Evolutionary conservation across 768 basidiomycete genomes (phyloP).

Genomic region (Sarcomyxa edulis): DNA sequence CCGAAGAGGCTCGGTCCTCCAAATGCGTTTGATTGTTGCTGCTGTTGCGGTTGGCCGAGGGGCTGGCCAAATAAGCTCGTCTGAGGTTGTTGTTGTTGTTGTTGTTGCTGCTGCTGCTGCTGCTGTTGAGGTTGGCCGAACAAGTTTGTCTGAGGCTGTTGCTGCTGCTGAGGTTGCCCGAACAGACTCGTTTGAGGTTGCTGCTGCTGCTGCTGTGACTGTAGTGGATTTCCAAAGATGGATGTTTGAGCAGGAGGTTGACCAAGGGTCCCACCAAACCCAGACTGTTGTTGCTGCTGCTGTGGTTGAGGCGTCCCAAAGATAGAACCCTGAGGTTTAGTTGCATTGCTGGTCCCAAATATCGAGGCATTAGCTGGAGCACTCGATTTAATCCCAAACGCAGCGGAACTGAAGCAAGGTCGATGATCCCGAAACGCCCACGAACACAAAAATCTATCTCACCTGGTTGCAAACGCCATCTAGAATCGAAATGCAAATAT

Average conservation of each 20-base stretch:
- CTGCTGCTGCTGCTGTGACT: constrained; percentile 8
- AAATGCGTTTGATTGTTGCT: constrained; percentile 19
- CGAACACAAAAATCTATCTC: too few species aligned
- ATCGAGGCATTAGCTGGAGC: constrained; percentile 16
- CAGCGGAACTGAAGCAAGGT: constrained; percentile 22
- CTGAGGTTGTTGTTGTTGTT: constrained; percentile 16
- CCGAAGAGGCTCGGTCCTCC: constrained; percentile 11
- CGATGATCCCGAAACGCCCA: too few species aligned
- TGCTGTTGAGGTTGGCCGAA: constrained; percentile 20
- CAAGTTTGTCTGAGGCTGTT: constrained; percentile 12
- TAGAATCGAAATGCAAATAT: too few species aligned
- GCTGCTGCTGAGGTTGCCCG: constrained; percentile 15
- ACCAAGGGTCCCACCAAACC: constrained; percentile 5
- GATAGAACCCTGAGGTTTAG: constrained; percentile 16
- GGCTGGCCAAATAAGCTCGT: constrained; percentile 23
- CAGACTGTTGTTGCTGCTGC: constrained; percentile 13
- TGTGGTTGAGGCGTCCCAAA: constrained; percentile 32
- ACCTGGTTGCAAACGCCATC: too few species aligned
- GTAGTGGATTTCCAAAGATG: constrained; percentile 10
- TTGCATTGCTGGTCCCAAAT: constrained; percentile 26
- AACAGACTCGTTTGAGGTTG: constrained; percentile 10
- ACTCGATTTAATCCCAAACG: constrained; percentile 36
- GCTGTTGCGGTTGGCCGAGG: constrained; percentile 28
- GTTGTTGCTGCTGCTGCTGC: constrained; percentile 16
- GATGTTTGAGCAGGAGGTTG: neutral